These are phyloP conservation scores for Sordariomycetes sp. DNA, from an alignment of 2,329 filamentous ascomycete genomes.

Conservation along the genomic window DNA sequence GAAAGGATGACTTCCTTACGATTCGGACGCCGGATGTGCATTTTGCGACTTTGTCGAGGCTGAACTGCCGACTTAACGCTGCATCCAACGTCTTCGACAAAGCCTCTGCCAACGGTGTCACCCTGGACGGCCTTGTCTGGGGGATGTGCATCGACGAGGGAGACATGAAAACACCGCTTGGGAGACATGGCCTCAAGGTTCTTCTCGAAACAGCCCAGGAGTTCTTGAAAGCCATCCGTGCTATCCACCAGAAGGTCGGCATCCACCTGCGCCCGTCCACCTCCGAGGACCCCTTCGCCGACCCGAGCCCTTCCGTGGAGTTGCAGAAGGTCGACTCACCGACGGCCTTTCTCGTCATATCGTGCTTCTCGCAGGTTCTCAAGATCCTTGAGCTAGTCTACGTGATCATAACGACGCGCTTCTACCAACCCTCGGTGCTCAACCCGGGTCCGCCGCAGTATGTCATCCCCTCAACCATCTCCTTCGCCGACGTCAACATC, in stretches of 20 bases:
- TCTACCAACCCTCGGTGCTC: not conserved
- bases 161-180: not conserved
- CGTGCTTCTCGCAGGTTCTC: conserved; percentile 17
- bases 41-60: conserved; percentile 11
- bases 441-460: not conserved
- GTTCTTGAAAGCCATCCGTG: too few relatives aligned
- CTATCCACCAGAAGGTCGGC: too few relatives aligned
- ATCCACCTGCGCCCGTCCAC: too few relatives aligned
- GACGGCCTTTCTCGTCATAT: conserved; percentile 17
- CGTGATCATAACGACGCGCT: conserved; percentile 9
- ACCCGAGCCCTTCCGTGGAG: not conserved
- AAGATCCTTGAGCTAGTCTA: conserved; percentile 14
- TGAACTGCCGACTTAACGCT: conserved; percentile 13
- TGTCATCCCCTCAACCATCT: too few relatives aligned
- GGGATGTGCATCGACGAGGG: not conserved
- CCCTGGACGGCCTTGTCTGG: not conserved
- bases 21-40: conserved; percentile 3
- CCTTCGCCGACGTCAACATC: conserved; percentile 13
- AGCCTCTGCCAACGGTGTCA: conserved; percentile 1
- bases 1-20: conserved; percentile 4
- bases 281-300: not conserved
- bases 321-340: conserved; percentile 10
- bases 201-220: not conserved
- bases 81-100: too few relatives aligned
- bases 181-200: not conserved